These are phyloP conservation scores for Cupressus sempervirens DNA, from an alignment of 75 land plant species.

Conservation along the genomic window DNA sequence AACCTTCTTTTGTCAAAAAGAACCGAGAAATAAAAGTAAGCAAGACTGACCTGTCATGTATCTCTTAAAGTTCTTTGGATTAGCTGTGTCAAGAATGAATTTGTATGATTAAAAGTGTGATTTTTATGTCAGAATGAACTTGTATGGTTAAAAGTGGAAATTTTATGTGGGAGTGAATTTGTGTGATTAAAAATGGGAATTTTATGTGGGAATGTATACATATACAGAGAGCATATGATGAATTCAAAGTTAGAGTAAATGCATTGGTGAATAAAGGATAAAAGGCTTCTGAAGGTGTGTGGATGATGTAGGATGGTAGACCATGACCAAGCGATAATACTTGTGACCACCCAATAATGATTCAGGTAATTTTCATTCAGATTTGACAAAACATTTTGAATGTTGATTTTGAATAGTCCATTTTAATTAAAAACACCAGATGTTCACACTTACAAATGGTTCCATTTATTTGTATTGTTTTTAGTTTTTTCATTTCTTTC, in stretches of 20 bases:
- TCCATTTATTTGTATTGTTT: too few species aligned
- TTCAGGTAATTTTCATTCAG: constrained; percentile 46
- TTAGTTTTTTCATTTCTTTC: too few species aligned
- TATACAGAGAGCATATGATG: constrained; percentile 85
- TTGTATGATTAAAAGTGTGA: neutral
- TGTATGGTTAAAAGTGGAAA: too few species aligned
- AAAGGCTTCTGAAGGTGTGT: constrained; percentile 81
- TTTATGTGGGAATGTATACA: too few species aligned
- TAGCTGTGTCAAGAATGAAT: neutral
- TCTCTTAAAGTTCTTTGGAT: neutral
- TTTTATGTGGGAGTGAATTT: too few species aligned
- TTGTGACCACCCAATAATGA: constrained; percentile 86
- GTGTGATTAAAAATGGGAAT: too few species aligned
- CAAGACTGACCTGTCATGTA: neutral
- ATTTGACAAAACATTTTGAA: neutral
- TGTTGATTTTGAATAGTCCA: too few species aligned
- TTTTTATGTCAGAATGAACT: neutral
- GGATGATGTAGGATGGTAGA: constrained; percentile 89
- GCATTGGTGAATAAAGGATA: constrained; percentile 84
- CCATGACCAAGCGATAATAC: constrained; percentile 85
- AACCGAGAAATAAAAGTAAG: constrained; percentile 50
- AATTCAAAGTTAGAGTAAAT: constrained; percentile 78
- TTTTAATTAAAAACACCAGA: too few species aligned
- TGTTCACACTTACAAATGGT: too few species aligned
- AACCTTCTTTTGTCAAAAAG: constrained; percentile 59